Conservation (phyloP, 441 rosid species). For the Erysimum pusillum region DNA sequence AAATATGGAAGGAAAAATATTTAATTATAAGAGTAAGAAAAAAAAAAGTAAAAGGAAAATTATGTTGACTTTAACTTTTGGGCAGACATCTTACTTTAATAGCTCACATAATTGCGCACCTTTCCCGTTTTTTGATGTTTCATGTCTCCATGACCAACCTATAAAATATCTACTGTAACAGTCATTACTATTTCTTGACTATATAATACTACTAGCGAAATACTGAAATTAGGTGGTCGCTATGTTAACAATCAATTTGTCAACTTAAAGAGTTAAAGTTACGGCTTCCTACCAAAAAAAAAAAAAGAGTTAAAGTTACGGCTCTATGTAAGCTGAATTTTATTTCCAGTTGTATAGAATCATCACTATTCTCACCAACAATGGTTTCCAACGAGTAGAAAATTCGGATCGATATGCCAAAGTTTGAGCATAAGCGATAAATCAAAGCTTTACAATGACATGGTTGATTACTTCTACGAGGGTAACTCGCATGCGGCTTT, state of each 20-base stretch:
- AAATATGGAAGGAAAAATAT: neutral
- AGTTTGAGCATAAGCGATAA: conserved; percentile 8
- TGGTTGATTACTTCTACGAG: conserved; percentile 43
- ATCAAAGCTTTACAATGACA: conserved; percentile 35
- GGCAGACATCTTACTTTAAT: conserved; percentile 40
- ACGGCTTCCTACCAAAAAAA: no score
- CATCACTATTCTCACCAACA: conserved; percentile 20
- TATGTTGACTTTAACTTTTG: conserved; percentile 37
- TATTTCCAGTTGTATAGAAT: conserved; percentile 22
- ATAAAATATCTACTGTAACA: conserved; percentile 4
- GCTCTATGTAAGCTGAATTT: neutral
- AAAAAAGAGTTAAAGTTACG: no score
- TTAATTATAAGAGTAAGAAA: conserved; percentile 8
- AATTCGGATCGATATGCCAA: conserved; percentile 1
- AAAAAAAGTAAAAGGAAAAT: conserved; percentile 28
- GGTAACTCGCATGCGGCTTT: conserved; percentile 77
- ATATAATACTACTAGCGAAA: conserved; percentile 20
- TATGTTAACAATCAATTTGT: conserved; percentile 28
- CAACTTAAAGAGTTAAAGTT: neutral
- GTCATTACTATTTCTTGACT: conserved; percentile 14
- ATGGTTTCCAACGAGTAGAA: conserved; percentile 27
- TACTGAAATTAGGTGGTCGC: conserved; percentile 28
- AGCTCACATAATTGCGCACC: conserved; percentile 41
- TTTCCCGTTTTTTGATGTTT: conserved; percentile 45
- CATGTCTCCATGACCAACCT: conserved; percentile 44